Conservation (phyloP, 2,329 filamentous ascomycete genomes). For the Stenocarpella maydis region DNA sequence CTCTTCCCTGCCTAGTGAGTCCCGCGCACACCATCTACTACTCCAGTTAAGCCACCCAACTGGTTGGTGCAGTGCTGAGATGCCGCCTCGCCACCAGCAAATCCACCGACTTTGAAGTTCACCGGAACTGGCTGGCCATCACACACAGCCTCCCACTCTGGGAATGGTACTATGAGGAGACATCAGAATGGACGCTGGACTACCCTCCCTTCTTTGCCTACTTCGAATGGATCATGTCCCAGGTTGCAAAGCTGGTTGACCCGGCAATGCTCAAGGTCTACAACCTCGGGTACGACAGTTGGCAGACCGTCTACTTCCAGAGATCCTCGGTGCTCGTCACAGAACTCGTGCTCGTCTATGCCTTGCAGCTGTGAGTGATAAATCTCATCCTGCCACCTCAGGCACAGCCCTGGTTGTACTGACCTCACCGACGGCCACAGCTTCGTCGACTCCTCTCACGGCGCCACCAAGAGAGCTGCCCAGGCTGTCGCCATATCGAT, state of each 20-base stretch:
- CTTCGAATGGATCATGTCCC: conserved; percentile 93
- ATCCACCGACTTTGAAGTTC: conserved; percentile 98
- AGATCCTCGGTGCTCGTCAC: conserved; percentile 85
- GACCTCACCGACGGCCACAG: conserved; percentile 50
- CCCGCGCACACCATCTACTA: background rate
- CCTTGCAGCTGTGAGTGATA: conserved; percentile 76
- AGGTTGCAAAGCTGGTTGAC: conserved; percentile 79
- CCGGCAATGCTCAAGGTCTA: conserved; percentile 82
- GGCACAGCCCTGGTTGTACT: background rate
- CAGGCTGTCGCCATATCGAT: conserved; percentile 90
- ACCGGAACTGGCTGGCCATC: conserved; percentile 98
- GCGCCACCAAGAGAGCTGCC: conserved; percentile 73
- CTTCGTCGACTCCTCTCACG: conserved; percentile 76
- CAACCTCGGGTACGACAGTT: conserved; percentile 86
- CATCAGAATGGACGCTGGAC: conserved; percentile 99
- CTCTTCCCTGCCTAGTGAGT: conserved; percentile 94
- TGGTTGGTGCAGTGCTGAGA: conserved; percentile 26
- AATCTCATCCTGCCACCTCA: background rate
- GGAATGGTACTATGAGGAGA: conserved; percentile 97
- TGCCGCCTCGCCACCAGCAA: conserved; percentile 67
- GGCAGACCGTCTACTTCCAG: conserved; percentile 95
- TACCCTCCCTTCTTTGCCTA: conserved; percentile 98
- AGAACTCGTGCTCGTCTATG: conserved; percentile 84
- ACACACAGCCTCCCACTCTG: conserved; percentile 87
- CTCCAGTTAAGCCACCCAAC: background rate